phyloP scores from a whole-genome alignment of 1,139 yeast genomes.

The Hemisphaericaspora xylanilytica region DNA sequence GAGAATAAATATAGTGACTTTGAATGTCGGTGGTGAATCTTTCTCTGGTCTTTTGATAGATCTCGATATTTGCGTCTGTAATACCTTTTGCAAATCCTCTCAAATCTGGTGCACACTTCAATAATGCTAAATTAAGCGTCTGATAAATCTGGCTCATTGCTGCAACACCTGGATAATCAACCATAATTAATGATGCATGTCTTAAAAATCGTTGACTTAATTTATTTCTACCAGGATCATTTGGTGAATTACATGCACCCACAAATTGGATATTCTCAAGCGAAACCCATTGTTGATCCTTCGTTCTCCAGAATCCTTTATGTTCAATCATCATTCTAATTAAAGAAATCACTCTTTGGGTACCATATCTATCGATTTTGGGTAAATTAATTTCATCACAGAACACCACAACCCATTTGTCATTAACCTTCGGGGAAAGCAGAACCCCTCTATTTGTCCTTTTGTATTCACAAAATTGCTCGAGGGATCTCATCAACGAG shows the following conservation, averaged over 20 bases:
- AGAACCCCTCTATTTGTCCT: constrained; percentile 50
- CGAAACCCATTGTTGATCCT: constrained; percentile 63
- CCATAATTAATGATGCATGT: constrained; percentile 65
- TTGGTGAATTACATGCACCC: constrained; percentile 93
- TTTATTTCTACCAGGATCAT: constrained; percentile 69
- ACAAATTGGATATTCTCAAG: constrained; percentile 74
- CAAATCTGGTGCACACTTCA: constrained; percentile 63
- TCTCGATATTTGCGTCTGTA: constrained; percentile 65
- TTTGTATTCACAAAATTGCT: constrained; percentile 68
- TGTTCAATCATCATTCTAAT: constrained; percentile 74
- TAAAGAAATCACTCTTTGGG: constrained; percentile 73
- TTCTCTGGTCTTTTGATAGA: constrained; percentile 49
- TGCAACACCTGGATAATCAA: constrained; percentile 72
- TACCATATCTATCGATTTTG: constrained; percentile 65
- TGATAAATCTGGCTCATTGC: constrained; percentile 70
- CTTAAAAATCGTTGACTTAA: constrained; percentile 67
- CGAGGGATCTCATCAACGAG: constrained; percentile 61
- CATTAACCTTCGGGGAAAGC: constrained; percentile 59
- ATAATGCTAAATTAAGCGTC: constrained; percentile 54
- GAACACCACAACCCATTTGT: constrained; percentile 78
- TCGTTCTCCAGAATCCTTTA: constrained; percentile 72
- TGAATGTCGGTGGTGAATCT: constrained; percentile 36
- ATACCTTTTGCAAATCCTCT: constrained; percentile 52
- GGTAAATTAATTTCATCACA: constrained; percentile 94
- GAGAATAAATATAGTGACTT: constrained; percentile 75